Conservation (phyloP, 495 filamentous ascomycete species). For the Penicillium psychrofluorescens region DNA sequence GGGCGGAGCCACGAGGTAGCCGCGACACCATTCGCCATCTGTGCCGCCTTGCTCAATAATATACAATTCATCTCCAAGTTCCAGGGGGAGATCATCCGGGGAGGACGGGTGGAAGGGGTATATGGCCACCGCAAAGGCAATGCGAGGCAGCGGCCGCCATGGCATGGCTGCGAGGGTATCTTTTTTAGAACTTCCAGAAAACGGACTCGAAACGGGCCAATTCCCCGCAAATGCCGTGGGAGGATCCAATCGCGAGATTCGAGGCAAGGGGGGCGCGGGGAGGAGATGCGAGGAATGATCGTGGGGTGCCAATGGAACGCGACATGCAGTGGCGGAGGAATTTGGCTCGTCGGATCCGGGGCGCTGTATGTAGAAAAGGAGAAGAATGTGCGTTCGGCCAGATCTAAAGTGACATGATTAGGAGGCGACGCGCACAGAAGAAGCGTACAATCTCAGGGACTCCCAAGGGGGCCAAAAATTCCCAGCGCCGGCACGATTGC, state of each 20-base stretch:
- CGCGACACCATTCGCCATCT: conserved; percentile 85
- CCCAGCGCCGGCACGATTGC: no score
- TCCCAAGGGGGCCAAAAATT: not conserved
- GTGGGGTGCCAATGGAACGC: conserved; percentile 16
- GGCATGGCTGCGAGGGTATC: conserved; percentile 55
- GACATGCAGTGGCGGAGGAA: conserved; percentile 20
- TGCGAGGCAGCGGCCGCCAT: conserved; percentile 93
- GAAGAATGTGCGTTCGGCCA: conserved; percentile 17
- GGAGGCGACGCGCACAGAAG: not conserved
- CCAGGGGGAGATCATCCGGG: conserved; percentile 88
- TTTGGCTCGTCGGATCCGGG: conserved; percentile 7
- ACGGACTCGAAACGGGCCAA: conserved; percentile 2
- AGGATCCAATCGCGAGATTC: conserved; percentile 11
- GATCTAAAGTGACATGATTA: conserved; percentile 15
- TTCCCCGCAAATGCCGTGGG: conserved; percentile 8
- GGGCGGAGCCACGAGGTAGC: conserved; percentile 90
- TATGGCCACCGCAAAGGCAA: conserved; percentile 93
- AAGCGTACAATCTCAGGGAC: not conserved
- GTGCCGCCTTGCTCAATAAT: conserved; percentile 92
- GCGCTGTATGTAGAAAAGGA: not conserved
- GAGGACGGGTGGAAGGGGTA: conserved; percentile 84
- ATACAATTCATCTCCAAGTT: conserved; percentile 96
- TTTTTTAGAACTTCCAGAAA: conserved; percentile 7
- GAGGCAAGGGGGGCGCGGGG: not conserved
- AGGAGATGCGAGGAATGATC: conserved; percentile 20